Evolutionary conservation across 176 grass and related monocot species (phyloP), one percentile per base, ranked within the genome.

Genomic region (Ensete ventricosum): DNA sequence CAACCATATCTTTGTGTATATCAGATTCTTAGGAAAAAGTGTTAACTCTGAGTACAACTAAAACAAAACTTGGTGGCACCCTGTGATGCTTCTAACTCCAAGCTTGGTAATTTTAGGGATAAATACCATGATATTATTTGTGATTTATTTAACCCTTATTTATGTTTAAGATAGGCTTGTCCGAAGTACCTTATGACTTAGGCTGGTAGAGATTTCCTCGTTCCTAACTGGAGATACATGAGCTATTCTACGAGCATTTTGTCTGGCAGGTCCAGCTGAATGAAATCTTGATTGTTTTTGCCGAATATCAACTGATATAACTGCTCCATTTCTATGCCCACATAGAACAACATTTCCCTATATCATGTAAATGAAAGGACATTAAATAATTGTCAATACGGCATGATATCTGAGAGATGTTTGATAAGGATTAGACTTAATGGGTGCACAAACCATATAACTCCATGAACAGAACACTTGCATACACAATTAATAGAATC

Each of bases 331-430:
- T 50, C 90, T 80, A 57, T 74, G 76, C 71, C 90, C 90, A 49
- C 86, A 92, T 63, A 92, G 60, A 75, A 89, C 84, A 75, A 89
- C 77, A 82, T 89, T 92, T 76, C 86, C 90, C 84, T 92, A 52
- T 53, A 76, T 53, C 76, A 22, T 63, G 60, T 20, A 55, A 55
- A 23, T 73, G 66, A 85, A 71, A 76, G 55, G 62, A 80, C 9
- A 78, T 13, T 72, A 6, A 43, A 43, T 43, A 6, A 0, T 43
- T 43, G 34, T 43, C 34, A 43, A 43, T 43, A 6, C 0, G 4
- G 34, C 34, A 4, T 43, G 34, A 43, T 6, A 43, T 0, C 5
- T 43, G 34, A 43, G 34, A 43, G 3, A 43, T 43, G 34, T 43
- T 6, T 6, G 34, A 43, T 43, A 43, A 43, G 34, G 34, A 43